Base-by-base conservation (phyloP, 768 basidiomycete species). In the Boletus speciosus region DNA sequence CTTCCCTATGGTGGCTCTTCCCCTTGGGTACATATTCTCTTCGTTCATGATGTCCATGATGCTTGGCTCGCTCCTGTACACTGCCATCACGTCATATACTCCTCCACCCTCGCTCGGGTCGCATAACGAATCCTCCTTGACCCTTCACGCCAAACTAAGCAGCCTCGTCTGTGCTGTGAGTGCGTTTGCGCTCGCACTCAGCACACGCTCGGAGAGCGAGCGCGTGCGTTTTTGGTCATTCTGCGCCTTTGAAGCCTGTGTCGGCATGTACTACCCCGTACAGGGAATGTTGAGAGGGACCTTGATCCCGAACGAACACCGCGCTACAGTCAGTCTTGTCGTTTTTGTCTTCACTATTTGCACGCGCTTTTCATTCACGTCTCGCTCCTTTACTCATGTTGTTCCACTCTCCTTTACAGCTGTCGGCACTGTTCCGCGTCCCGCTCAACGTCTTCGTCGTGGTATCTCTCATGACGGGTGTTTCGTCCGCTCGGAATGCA, bases 41-140 rank as follows among this genome's bases (percentile, higher is more conserved):
- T 77, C 81, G 6, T 88, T 89, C 74, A 90, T 90, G 88, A 72
- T 88, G 51, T 83, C 81, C 51, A 89, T 90, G 87, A 86, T 89
- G 81, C 78, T 89, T 60, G 87, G 88, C 16, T 88, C 88, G 11
- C 69, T 89, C 47, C 60, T 86, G 31, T 90, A 89, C 70, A 86
- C 81, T 5, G 73, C 73, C 46, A 71, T 85, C 61, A 71, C 71
- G 5, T 69, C 77, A 2, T 65, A 69, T 43, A 31, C 51, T n/a
- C 68, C 66, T 2, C 58, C 67, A 5, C 52, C 55, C n/a, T 3
- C 37, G 23, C 60, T 43, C 35, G 66, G 56, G 32, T 61, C 65
- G 56, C 65, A 54, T 11, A 46, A 47, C 47, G 67, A 70, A 15
- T 74, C 79, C 1, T 72, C 80, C 8, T 66, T 88, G 53, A 73